Evolutionary conservation across 305 asterid genomes (phyloP).

Genomic region (Fraxinus angustifolia): DNA sequence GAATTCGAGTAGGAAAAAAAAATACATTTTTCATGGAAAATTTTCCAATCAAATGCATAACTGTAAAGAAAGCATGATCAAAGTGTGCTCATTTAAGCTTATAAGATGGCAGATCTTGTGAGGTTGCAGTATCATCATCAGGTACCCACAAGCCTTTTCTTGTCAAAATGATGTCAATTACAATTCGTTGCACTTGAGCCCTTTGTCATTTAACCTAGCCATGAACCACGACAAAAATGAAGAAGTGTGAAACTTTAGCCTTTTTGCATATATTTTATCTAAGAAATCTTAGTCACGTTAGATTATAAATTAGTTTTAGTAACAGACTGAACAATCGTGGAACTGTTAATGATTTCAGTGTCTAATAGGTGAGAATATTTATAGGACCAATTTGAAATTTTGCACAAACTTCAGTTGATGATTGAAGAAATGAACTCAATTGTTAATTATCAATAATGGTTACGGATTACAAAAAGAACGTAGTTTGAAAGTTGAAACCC

Average conservation of each 20-base stretch:
- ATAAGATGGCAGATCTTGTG: constrained; percentile 33
- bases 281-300: neutral
- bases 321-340: neutral
- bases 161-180: constrained; percentile 10
- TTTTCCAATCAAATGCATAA: neutral
- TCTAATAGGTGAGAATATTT: neutral
- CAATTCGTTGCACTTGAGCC: neutral
- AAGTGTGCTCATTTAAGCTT: constrained; percentile 46
- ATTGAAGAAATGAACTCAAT: neutral
- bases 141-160: constrained; percentile 38
- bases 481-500: neutral
- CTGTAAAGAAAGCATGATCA: constrained; percentile 47
- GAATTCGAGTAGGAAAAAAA: no score
- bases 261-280: neutral
- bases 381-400: neutral
- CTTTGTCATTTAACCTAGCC: neutral
- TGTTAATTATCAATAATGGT: neutral
- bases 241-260: neutral
- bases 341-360: neutral
- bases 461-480: neutral
- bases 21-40: no score
- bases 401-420: neutral
- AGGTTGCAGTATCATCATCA: neutral
- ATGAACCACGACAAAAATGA: no score
- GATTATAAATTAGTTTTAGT: neutral